Conservation (phyloP, 2,329 filamentous ascomycete species). For the Penicillium italicum region DNA sequence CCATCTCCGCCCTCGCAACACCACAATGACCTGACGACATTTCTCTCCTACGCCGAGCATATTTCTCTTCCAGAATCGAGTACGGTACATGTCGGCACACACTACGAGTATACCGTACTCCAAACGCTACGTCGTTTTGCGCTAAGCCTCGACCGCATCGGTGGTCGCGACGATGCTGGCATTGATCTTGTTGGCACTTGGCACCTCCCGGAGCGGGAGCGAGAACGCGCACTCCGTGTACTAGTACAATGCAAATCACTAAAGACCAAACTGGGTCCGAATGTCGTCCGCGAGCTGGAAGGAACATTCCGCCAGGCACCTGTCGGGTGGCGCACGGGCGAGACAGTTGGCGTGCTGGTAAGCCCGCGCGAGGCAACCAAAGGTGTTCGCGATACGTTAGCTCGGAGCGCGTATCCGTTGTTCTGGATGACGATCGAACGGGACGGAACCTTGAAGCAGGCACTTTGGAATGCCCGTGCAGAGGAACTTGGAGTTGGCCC, state of each 20-base stretch:
- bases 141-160: constrained; percentile 43
- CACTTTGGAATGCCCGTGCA: constrained; percentile 45
- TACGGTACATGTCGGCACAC: constrained; percentile 44
- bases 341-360: constrained; percentile 68
- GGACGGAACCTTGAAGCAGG: constrained; percentile 39
- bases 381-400: constrained; percentile 71
- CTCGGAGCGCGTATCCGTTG: constrained; percentile 65
- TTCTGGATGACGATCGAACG: constrained; percentile 54
- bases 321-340: constrained; percentile 62
- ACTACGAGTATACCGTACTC: constrained; percentile 48
- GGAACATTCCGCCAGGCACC: constrained; percentile 74
- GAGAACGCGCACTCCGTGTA: constrained; percentile 36
- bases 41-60: constrained; percentile 41
- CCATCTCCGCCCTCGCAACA: constrained; percentile 34
- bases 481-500: constrained; percentile 38
- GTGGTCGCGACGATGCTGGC: constrained; percentile 46
- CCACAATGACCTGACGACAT: constrained; percentile 39
- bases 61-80: constrained; percentile 36
- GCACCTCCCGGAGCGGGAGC: constrained; percentile 38
- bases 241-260: constrained; percentile 48
- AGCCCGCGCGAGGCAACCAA: constrained; percentile 68
- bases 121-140: constrained; percentile 38
- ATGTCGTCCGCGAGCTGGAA: constrained; percentile 46
- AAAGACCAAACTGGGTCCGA: constrained; percentile 42
- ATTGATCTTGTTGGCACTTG: constrained; percentile 48